These are phyloP conservation scores for Melanogaster broomeanus DNA, from an alignment of 768 basidiomycete genomes.

Conservation along the genomic window DNA sequence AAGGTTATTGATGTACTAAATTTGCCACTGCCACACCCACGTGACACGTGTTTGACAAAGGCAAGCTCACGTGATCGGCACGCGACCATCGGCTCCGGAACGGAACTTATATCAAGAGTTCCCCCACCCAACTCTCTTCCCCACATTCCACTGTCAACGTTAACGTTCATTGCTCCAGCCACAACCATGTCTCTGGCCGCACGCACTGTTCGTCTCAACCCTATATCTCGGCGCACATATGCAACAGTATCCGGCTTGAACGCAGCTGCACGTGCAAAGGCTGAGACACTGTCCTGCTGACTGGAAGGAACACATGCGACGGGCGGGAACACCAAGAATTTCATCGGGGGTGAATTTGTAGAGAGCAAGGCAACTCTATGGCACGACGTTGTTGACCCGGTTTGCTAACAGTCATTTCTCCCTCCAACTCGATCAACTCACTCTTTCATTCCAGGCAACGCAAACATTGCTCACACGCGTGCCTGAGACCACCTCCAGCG, in stretches of 20 bases:
- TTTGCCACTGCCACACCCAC: no score
- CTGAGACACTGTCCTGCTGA: constrained; percentile 68
- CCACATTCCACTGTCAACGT: background rate
- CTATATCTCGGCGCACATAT: constrained; percentile 35
- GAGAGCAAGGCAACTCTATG: constrained; percentile 78
- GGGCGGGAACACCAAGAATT: constrained; percentile 90
- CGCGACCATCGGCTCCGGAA: background rate
- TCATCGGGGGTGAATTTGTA: constrained; percentile 86
- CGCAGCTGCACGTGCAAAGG: constrained; percentile 56
- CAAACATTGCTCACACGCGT: constrained; percentile 89
- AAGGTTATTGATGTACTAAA: background rate
- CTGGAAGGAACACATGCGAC: constrained; percentile 87
- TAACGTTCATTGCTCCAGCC: no score
- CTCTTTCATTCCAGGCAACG: constrained; percentile 59
- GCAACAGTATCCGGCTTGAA: constrained; percentile 54
- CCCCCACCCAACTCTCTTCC: no score
- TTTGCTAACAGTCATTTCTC: constrained; percentile 39
- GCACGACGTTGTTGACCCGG: constrained; percentile 90
- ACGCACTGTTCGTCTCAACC: constrained; percentile 17
- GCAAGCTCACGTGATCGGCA: constrained; percentile 14
- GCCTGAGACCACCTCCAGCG: constrained; percentile 80
- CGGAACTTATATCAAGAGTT: no score
- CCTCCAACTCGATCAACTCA: background rate
- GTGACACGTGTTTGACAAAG: background rate
- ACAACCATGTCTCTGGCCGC: constrained; percentile 26